A percentile compares a stretch with the other conserved stretches of the same genome.
Evolutionary conservation across 2,329 filamentous ascomycete genomes (phyloP).

Genomic region (Bipolaris sorokiniana): DNA sequence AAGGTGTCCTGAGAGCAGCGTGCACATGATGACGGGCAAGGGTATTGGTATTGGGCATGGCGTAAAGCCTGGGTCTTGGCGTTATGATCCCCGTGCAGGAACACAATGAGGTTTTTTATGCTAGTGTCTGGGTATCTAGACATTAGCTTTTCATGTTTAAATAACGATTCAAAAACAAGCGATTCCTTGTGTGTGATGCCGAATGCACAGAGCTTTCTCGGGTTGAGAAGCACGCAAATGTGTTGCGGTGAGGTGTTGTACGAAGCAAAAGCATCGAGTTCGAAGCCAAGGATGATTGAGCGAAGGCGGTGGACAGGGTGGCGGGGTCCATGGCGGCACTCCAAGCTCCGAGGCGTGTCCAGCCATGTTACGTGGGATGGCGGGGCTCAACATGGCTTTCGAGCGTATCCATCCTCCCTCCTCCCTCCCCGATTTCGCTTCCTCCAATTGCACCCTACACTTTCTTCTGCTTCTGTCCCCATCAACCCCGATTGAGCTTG

Average conservation of each 20-base stretch:
- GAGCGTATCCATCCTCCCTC: not conserved
- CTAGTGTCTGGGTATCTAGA: not conserved
- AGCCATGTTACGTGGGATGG: constrained; percentile 20
- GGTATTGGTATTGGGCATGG: constrained; percentile 10
- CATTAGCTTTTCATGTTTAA: not conserved
- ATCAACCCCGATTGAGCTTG: not conserved
- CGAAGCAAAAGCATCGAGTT: not conserved
- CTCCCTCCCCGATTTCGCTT: constrained; percentile 13
- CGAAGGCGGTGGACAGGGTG: constrained; percentile 3
- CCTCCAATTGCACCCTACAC: not conserved
- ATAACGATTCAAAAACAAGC: not conserved
- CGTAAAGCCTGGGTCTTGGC: not conserved
- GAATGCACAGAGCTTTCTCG: not conserved
- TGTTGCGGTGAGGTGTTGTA: not conserved
- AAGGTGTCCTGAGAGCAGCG: constrained; percentile 10
- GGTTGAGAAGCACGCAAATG: not conserved
- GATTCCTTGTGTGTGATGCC: not conserved
- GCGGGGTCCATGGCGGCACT: constrained; percentile 10
- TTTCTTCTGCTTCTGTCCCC: not conserved
- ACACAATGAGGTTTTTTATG: constrained; percentile 4
- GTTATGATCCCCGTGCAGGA: constrained; percentile 10
- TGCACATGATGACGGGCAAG: constrained; percentile 35
- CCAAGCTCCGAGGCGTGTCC: constrained; percentile 10
- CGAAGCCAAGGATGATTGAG: not conserved
- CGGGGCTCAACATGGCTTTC: constrained; percentile 18